Conservation (phyloP, 108 stramenopile species). For the Nitzschia inconspicua region DNA sequence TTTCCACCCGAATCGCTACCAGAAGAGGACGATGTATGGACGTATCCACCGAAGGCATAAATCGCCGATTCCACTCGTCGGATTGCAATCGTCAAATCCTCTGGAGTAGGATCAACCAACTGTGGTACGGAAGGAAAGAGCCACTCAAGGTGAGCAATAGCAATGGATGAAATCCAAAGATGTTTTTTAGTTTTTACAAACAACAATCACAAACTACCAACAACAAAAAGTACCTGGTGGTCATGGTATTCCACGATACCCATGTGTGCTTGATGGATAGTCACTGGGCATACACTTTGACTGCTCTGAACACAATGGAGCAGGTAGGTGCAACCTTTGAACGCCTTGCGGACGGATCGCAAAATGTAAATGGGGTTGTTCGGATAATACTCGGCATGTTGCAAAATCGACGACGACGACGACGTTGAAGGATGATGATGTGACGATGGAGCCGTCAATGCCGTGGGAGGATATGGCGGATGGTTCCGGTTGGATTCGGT, state of each 20-base stretch:
- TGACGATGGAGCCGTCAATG: background rate
- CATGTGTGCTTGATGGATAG: too few relatives aligned
- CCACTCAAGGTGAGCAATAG: background rate
- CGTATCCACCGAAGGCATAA: constrained; percentile 70
- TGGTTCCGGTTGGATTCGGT: constrained; percentile 1
- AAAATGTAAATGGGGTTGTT: constrained; percentile 36
- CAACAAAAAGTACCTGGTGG: constrained; percentile 4
- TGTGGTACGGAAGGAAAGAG: background rate
- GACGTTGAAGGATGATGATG: background rate
- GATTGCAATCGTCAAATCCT: constrained; percentile 44
- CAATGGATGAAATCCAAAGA: background rate
- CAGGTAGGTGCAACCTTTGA: constrained; percentile 49
- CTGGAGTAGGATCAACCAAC: background rate
- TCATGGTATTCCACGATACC: too few relatives aligned
- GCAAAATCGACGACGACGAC: background rate
- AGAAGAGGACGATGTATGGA: background rate
- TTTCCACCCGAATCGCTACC: background rate
- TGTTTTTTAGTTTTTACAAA: background rate
- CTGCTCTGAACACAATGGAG: constrained; percentile 32
- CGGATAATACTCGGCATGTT: too few relatives aligned
- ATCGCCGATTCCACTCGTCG: constrained; percentile 62
- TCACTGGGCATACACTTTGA: too few relatives aligned
- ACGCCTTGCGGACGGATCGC: constrained; percentile 29
- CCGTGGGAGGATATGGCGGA: constrained; percentile 1
- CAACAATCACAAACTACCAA: background rate